Evolutionary conservation across 495 filamentous ascomycete species (phyloP).

Genomic region (Trichoderma reesei): DNA sequence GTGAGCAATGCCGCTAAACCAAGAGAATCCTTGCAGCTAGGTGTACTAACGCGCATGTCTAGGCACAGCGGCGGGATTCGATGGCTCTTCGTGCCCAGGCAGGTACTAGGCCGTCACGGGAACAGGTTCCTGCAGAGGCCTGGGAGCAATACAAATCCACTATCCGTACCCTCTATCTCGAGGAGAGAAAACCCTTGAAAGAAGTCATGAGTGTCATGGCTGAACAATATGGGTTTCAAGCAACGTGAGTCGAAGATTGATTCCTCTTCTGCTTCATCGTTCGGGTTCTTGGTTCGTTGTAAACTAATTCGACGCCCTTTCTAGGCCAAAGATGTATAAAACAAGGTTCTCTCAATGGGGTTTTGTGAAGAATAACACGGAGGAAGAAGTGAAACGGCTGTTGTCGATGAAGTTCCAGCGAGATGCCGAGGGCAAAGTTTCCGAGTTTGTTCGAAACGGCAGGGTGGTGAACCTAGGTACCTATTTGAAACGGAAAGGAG

Average conservation of each 20-base stretch:
- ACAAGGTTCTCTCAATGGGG: constrained; percentile 31
- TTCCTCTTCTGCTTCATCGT: constrained; percentile 1
- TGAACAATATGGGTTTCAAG: constrained; percentile 24
- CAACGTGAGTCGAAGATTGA: constrained; percentile 21
- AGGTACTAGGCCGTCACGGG: constrained; percentile 11
- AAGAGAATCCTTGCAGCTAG: not conserved
- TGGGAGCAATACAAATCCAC: constrained; percentile 28
- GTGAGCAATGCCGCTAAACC: not conserved
- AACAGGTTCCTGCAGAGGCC: constrained; percentile 15
- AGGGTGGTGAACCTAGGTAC: constrained; percentile 27
- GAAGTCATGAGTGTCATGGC: constrained; percentile 25
- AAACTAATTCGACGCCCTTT: constrained; percentile 4
- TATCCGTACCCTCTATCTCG: constrained; percentile 23
- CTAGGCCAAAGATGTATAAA: constrained; percentile 32
- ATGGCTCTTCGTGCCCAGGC: not conserved
- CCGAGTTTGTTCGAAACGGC: constrained; percentile 26
- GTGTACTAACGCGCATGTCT: not conserved
- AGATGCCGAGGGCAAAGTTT: constrained; percentile 27
- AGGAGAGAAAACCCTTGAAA: constrained; percentile 18
- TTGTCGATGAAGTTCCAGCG: constrained; percentile 29
- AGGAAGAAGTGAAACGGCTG: constrained; percentile 28
- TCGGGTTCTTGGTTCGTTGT: too few species aligned
- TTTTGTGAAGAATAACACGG: constrained; percentile 31
- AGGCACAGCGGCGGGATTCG: constrained; percentile 2
- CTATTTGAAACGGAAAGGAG: constrained; percentile 29